Conservation (phyloP, 306 rosid genomes). For the Malus domestica region DNA sequence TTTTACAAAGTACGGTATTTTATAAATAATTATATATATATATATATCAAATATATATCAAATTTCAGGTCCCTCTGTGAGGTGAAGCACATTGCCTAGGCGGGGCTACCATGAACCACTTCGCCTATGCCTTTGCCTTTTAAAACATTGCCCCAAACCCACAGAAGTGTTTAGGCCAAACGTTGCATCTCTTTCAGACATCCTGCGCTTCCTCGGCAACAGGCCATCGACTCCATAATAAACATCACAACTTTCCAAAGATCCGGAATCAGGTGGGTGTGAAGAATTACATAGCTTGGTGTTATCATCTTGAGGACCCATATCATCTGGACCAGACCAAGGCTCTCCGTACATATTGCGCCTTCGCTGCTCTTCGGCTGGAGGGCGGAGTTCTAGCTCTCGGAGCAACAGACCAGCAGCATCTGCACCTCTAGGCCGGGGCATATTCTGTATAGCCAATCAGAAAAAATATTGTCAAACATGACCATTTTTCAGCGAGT, state of each 20-base stretch:
- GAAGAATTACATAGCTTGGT: conserved; percentile 49
- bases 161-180: conserved; percentile 93
- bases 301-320: conserved; percentile 35
- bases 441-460: conserved; percentile 59
- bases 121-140: too few relatives aligned
- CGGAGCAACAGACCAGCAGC: conserved; percentile 89
- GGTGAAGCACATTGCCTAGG: too few relatives aligned
- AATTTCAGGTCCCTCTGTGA: too few relatives aligned
- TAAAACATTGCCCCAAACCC: conserved; percentile 45
- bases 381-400: conserved; percentile 91
- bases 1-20: too few relatives aligned
- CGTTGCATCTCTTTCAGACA: conserved; percentile 99
- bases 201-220: conserved; percentile 96
- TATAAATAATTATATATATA: too few relatives aligned
- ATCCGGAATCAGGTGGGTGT: conserved; percentile 51
- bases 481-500: neutral
- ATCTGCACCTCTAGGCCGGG: conserved; percentile 92
- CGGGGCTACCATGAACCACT: too few relatives aligned
- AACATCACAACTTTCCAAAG: conserved; percentile 51
- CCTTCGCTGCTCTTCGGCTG: conserved; percentile 94
- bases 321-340: conserved; percentile 54
- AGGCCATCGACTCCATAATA: conserved; percentile 53
- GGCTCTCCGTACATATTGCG: conserved; percentile 82
- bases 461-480: neutral
- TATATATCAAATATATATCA: too few relatives aligned